Evolutionary conservation across 164 flowering plant genomes (phyloP), one percentile per base, ranked within the genome.

Genomic region (Dillenia turbinata): DNA sequence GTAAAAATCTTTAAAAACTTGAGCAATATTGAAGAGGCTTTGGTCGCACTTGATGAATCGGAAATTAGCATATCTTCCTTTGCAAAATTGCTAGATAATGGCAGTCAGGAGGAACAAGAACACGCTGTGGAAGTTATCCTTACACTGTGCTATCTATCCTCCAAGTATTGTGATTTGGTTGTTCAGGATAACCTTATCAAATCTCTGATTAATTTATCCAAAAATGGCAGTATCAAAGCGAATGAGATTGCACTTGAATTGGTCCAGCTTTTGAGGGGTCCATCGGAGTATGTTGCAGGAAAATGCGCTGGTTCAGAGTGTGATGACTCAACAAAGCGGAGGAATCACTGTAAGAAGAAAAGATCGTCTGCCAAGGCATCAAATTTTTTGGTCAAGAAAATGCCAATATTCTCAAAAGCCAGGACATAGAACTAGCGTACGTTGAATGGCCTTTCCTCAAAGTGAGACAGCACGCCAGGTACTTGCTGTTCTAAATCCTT

Each of bases 141-240:
- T 44, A 68, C 79, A 8, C 59, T 93, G 52, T 90, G 98, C 73
- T 77, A 86, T 59, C 83, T 81, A 49, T 69, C 78, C 14, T 49
- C 59, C 43, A 69, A 80, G 22, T 85, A 80, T 62, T 83, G 92
- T 72, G 71, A 75, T 13, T 49, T 85, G 77, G 92, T 85, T 40
- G 64, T 85, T 87, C 75, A 78, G 1, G 96, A 86, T 59, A 87
- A 87, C 40, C 78, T 85, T 24, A 75, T 90, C 56, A 80, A 92
- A 40, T 22, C 81, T 26, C 85, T 93, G 4, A 67, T 66, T 19
- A 15, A 13, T 47, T 65, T 86, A 14, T 79, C 87, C 22, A 33
- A 74, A 43, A 87, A 87, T 66, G 97, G 98, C 24, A 87, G 55
- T 65, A 62, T 73, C 2, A 81, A 40, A 64, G 96, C 77, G 26